A percentile compares a stretch with the other conserved stretches of the same genome.
phyloP scores from a whole-genome alignment of 345 rosid genomes.

The Eucalyptus guilfoylei region DNA sequence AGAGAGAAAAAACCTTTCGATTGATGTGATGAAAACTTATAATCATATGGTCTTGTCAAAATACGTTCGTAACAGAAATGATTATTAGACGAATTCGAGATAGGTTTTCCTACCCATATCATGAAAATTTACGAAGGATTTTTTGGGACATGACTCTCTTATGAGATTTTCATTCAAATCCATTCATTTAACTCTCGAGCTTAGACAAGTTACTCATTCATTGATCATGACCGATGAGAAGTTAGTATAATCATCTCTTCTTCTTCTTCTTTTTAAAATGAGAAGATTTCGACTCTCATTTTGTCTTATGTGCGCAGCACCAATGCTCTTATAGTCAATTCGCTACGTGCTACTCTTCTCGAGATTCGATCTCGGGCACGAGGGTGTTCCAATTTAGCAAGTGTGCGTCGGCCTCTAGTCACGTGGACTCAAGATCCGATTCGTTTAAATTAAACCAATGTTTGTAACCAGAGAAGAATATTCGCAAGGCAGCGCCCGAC shows the following conservation, averaged over 20 bases:
- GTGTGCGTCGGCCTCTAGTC: neutral
- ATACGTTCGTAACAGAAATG: rapidly evolving
- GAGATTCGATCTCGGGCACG: neutral
- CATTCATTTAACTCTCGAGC: neutral
- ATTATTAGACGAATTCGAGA: rapidly evolving
- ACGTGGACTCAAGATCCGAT: neutral
- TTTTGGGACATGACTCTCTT: rapidly evolving
- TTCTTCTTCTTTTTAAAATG: too few relatives aligned
- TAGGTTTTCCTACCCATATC: rapidly evolving
- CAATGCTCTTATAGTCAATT: neutral
- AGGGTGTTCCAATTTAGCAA: neutral
- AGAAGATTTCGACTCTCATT: too few relatives aligned
- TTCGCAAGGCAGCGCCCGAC: neutral
- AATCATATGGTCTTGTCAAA: rapidly evolving
- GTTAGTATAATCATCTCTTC: neutral
- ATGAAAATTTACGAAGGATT: neutral
- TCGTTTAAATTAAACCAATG: neutral
- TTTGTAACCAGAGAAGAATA: neutral
- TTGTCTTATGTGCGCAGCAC: neutral
- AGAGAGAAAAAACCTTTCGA: rapidly evolving
- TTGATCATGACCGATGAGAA: rapidly evolving
- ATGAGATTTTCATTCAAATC: neutral
- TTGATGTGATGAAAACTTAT: neutral
- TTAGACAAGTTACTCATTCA: rapidly evolving
- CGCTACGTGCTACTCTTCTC: neutral